Conservation (phyloP, 106 monocot genomes). For the Gastrodia elata region DNA sequence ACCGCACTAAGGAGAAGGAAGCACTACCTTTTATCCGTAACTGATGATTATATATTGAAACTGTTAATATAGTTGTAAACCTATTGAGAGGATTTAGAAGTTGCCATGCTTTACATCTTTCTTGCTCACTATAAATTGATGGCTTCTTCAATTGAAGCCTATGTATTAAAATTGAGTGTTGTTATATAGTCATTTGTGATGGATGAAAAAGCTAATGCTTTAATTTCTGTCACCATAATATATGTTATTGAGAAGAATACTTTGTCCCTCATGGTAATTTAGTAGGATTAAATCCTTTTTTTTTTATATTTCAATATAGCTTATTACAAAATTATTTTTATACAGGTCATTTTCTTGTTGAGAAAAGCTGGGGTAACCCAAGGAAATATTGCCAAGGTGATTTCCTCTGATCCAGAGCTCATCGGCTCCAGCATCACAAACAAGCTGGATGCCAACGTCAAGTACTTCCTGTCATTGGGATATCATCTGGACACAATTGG, state of each 20-base stretch:
- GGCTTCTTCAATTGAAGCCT: background rate
- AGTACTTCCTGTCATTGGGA: slow-evolving; percentile 88
- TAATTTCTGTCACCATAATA: background rate
- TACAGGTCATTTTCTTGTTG: slow-evolving; percentile 82
- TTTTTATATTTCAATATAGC: background rate
- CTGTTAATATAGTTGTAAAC: no score
- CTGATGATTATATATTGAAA: no score
- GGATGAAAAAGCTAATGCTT: background rate
- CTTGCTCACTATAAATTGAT: no score
- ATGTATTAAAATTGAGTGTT: background rate
- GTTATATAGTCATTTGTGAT: background rate
- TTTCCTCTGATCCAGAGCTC: slow-evolving; percentile 85
- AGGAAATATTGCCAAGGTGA: slow-evolving; percentile 80
- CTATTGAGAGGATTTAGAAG: no score
- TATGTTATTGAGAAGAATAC: background rate
- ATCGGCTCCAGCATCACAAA: slow-evolving; percentile 71
- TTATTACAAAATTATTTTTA: background rate
- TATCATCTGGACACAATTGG: slow-evolving; percentile 52
- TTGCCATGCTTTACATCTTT: no score
- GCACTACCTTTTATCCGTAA: no score
- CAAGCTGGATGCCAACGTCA: slow-evolving; percentile 83
- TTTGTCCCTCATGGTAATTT: background rate
- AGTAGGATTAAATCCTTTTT: background rate
- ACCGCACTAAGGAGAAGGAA: no score
- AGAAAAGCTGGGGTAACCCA: slow-evolving; percentile 76